Evolutionary conservation across 805 yeast genomes (phyloP).

Genomic region (Saccharomycopsis capsularis): DNA sequence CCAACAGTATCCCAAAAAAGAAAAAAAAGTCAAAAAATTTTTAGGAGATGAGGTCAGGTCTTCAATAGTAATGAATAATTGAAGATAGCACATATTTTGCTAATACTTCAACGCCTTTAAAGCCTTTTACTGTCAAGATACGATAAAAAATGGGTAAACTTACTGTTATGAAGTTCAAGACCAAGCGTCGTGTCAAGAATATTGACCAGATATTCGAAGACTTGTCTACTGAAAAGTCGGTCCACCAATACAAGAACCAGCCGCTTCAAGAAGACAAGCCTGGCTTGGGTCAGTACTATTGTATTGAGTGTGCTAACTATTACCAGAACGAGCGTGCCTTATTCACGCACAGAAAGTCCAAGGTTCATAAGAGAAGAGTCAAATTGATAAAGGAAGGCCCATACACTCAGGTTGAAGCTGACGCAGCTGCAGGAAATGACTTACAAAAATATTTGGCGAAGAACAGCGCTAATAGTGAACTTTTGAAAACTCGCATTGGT

Average conservation of each 20-base stretch:
- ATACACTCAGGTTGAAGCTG: constrained; percentile 80
- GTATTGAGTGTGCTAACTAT: constrained; percentile 90
- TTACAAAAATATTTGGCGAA: constrained; percentile 31
- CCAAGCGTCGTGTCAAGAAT: constrained; percentile 81
- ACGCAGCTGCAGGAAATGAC: constrained; percentile 83
- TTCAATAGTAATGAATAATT: too few relatives aligned
- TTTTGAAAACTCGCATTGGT: constrained; percentile 1
- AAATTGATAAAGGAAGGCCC: constrained; percentile 72
- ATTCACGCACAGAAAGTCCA: constrained; percentile 64
- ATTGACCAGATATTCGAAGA: constrained; percentile 78
- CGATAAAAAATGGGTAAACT: constrained; percentile 85
- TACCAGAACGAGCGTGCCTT: constrained; percentile 72
- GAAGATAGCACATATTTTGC: too few relatives aligned
- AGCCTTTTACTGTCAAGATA: too few relatives aligned
- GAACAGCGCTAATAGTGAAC: constrained; percentile 2
- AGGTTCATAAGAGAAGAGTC: constrained; percentile 81
- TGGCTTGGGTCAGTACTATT: constrained; percentile 91
- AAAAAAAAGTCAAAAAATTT: too few relatives aligned
- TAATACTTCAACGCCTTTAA: too few relatives aligned
- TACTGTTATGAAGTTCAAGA: constrained; percentile 79
- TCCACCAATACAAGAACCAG: constrained; percentile 65
- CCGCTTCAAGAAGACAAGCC: constrained; percentile 84
- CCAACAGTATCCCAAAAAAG: too few relatives aligned
- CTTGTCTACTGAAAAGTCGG: constrained; percentile 55
- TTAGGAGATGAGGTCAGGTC: too few relatives aligned